These are phyloP conservation scores for Beauveria sp. DNA, from an alignment of 2,329 filamentous ascomycete species.

Conservation along the genomic window DNA sequence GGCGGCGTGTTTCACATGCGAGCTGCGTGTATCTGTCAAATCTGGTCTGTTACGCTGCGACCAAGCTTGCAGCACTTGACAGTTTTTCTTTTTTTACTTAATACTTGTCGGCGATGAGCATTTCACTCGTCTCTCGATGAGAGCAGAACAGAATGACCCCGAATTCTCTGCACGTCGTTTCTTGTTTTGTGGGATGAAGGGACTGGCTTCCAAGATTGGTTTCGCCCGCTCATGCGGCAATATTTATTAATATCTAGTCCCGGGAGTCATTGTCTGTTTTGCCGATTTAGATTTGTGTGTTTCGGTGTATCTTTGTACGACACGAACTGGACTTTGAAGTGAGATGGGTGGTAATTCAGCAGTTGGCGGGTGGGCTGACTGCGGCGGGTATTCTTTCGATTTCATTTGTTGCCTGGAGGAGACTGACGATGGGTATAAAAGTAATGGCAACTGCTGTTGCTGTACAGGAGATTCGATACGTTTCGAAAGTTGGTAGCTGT, in stretches of 20 bases:
- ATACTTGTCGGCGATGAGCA: neutral
- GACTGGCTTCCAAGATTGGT: neutral
- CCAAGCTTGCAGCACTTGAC: neutral
- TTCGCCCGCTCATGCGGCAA: neutral
- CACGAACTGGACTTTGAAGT: constrained; percentile 6
- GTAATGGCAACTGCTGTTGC: neutral
- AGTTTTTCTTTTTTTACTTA: neutral
- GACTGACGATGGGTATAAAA: constrained; percentile 3
- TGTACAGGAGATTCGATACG: neutral
- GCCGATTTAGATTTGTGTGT: constrained; percentile 16
- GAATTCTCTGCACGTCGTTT: neutral
- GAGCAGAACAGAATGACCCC: neutral
- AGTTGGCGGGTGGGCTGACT: neutral
- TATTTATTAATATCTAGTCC: neutral
- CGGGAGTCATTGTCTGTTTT: constrained; percentile 4
- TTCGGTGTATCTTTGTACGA: constrained; percentile 14
- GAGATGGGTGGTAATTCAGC: constrained; percentile 2
- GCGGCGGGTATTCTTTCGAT: neutral
- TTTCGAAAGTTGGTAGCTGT: neutral
- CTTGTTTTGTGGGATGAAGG: neutral
- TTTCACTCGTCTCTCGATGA: neutral
- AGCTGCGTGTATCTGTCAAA: neutral
- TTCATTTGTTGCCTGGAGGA: constrained; percentile 7
- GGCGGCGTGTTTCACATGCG: neutral
- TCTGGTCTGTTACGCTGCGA: neutral